These are phyloP conservation scores for Coffea eugenioides DNA, from an alignment of 257 asterid species.

Conservation along the genomic window DNA sequence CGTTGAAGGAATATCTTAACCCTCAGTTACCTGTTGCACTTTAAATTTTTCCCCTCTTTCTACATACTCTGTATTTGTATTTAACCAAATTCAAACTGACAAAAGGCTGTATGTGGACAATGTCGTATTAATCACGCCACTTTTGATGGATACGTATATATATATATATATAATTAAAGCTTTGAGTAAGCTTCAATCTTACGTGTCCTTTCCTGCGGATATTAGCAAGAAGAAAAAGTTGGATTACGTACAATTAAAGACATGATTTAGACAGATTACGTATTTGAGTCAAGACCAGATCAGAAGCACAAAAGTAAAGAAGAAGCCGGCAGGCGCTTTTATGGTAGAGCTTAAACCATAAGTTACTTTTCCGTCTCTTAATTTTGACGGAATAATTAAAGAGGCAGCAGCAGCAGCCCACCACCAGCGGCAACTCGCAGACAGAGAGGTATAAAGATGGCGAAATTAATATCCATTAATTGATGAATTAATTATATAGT, in stretches of 20 bases:
- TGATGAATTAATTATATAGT: neutral
- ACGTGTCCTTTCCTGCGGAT: neutral
- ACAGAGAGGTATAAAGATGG: neutral
- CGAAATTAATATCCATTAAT: neutral
- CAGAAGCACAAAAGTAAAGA: neutral
- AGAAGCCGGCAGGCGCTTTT: slow-evolving; percentile 2
- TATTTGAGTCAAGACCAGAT: neutral
- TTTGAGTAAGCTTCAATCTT: slow-evolving; percentile 11
- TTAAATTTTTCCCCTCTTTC: neutral
- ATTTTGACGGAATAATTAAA: neutral
- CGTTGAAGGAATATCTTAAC: neutral
- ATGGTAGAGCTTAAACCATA: slow-evolving; percentile 7
- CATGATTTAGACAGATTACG: neutral
- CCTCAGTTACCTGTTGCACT: no score
- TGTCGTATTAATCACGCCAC: slow-evolving; percentile 3
- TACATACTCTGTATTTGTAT: neutral
- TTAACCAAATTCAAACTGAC: neutral
- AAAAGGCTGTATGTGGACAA: neutral
- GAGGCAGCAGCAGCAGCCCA: neutral
- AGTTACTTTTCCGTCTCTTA: slow-evolving; percentile 1
- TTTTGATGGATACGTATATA: neutral
- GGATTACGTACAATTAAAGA: slow-evolving; percentile 14
- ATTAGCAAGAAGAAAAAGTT: neutral
- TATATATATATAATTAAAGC: neutral
- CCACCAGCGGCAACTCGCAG: neutral